Percentiles rank a stretch among this genome's conserved stretches.
Evolutionary conservation across 2,329 filamentous ascomycete species (phyloP).

Genomic region (Aspergillus pseudoglaucus): DNA sequence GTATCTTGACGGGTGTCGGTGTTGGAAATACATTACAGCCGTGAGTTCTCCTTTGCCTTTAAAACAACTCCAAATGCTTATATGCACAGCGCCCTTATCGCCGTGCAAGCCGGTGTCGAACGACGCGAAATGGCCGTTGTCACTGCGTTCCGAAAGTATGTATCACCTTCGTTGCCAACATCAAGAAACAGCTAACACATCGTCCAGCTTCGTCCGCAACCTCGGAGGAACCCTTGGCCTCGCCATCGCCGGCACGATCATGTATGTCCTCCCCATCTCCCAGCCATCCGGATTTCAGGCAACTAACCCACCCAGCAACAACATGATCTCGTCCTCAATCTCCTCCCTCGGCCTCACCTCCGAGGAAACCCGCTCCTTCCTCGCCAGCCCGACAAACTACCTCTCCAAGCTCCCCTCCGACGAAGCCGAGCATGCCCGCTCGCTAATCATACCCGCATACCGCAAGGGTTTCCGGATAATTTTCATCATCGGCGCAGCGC

Average conservation of each 20-base stretch:
- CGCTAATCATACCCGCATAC: constrained; percentile 30
- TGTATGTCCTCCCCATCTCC: constrained; percentile 20
- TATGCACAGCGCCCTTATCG: constrained; percentile 24
- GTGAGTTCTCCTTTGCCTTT: constrained; percentile 7
- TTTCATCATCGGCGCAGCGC: constrained; percentile 32
- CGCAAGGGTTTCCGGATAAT: constrained; percentile 34
- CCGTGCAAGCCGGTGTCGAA: constrained; percentile 35
- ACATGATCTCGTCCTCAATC: constrained; percentile 21
- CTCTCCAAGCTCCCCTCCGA: constrained; percentile 19
- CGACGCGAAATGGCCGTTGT: constrained; percentile 37
- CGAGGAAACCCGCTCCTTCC: constrained; percentile 17
- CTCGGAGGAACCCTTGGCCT: constrained; percentile 37
- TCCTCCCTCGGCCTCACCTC: constrained; percentile 17
- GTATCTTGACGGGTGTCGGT: constrained; percentile 46
- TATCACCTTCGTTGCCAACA: neutral
- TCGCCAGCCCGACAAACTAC: constrained; percentile 25
- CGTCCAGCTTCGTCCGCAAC: constrained; percentile 34
- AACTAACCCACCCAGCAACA: constrained; percentile 18
- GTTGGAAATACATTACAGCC: constrained; percentile 50
- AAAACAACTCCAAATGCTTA: neutral
- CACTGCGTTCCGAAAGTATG: constrained; percentile 31
- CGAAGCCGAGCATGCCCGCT: constrained; percentile 20
- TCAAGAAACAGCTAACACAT: constrained; percentile 3
- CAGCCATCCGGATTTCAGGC: neutral
- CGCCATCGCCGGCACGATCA: constrained; percentile 35